Evolutionary conservation across 495 filamentous ascomycete genomes (phyloP).

Genomic region (Chaetomidium leptoderma): DNA sequence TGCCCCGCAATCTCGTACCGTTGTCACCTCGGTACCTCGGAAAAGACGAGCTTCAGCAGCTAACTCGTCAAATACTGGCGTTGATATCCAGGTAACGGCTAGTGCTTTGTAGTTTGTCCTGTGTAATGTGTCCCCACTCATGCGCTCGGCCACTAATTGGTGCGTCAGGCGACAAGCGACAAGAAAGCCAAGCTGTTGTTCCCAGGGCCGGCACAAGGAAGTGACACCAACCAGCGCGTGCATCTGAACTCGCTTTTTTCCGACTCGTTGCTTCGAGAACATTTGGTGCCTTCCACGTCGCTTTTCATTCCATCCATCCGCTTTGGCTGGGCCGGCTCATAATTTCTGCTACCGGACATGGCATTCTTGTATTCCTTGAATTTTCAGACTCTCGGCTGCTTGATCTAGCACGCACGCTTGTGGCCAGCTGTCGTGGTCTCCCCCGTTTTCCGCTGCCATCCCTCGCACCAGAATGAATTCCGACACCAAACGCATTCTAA

Average conservation of each 20-base stretch:
- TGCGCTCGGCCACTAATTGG: slow-evolving; percentile 13
- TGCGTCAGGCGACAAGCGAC: background rate
- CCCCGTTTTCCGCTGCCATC: background rate
- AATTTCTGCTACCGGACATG: background rate
- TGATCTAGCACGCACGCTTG: background rate
- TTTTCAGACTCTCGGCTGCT: background rate
- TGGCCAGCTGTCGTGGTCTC: background rate
- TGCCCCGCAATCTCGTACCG: too few species aligned
- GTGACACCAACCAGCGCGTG: background rate
- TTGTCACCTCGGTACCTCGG: too few species aligned
- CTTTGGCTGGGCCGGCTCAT: background rate
- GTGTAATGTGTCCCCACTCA: slow-evolving; percentile 1
- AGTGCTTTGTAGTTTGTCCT: too few species aligned
- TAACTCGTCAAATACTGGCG: too few species aligned
- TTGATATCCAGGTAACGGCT: too few species aligned
- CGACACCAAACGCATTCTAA: slow-evolving; percentile 28
- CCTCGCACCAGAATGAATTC: slow-evolving; percentile 23
- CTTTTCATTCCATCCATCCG: background rate
- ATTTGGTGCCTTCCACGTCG: background rate
- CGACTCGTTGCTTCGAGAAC: background rate
- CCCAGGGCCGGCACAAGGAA: background rate
- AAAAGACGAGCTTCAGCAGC: too few species aligned
- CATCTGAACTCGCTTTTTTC: background rate
- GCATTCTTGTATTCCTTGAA: slow-evolving; percentile 2
- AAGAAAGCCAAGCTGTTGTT: slow-evolving; percentile 9